A percentile compares a stretch with the other conserved stretches of the same genome.
phyloP scores from a whole-genome alignment of 192 early-diverging fungal genomes.

The Linnemannia zychae region DNA sequence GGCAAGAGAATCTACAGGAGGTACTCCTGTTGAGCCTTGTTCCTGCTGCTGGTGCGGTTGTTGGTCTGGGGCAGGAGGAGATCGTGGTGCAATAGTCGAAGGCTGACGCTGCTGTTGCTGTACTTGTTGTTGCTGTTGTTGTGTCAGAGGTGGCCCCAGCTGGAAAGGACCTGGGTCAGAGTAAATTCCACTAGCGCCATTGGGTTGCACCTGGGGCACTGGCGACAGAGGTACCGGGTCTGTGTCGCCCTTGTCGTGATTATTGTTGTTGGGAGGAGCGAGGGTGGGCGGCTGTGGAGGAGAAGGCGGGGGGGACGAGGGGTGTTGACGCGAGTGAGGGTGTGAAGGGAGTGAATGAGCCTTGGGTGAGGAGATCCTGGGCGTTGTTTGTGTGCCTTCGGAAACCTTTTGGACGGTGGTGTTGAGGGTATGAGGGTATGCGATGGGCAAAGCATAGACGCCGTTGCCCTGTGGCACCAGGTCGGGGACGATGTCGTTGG shows the following conservation, averaged over 20 bases:
- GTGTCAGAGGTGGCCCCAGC: neutral
- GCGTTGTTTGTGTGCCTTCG: constrained; percentile 23
- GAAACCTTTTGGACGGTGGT: constrained; percentile 8
- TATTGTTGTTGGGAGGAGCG: neutral
- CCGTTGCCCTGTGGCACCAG: neutral
- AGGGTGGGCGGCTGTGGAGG: constrained; percentile 13
- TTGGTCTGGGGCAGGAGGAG: constrained; percentile 4
- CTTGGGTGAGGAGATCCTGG: constrained; percentile 3
- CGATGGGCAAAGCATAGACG: neutral
- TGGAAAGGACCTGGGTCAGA: neutral
- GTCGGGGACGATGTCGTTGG: too few species aligned
- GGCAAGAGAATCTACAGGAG: neutral
- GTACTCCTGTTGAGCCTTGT: neutral
- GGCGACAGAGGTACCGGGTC: neutral
- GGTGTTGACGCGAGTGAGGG: constrained; percentile 4
- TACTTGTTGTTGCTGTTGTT: neutral
- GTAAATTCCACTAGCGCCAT: neutral
- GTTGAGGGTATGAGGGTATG: neutral
- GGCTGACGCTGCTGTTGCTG: too few species aligned
- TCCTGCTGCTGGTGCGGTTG: neutral
- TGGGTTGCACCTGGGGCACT: neutral
- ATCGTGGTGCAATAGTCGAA: too few species aligned
- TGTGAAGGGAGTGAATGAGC: neutral
- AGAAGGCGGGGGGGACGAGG: constrained; percentile 8
- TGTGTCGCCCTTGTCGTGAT: neutral